Conservation (phyloP, 768 basidiomycete genomes). For the Daedaleopsis nitida region DNA sequence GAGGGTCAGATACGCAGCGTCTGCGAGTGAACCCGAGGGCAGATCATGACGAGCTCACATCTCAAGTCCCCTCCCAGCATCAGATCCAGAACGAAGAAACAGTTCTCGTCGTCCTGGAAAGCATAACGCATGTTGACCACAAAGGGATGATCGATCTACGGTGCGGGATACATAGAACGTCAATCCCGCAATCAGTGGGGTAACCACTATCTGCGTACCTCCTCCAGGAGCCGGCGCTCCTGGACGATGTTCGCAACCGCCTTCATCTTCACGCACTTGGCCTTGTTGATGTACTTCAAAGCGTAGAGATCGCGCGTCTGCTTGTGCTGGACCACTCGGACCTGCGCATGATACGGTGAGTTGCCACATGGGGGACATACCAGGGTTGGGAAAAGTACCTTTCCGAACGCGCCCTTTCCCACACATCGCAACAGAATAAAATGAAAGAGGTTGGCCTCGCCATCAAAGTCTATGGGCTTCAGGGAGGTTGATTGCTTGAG, state of each 20-base stretch:
- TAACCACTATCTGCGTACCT: slow-evolving; percentile 52
- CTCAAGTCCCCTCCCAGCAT: slow-evolving; percentile 96
- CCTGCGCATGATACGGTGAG: slow-evolving; percentile 48
- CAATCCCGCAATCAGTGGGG: slow-evolving; percentile 16
- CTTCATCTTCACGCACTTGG: slow-evolving; percentile 98
- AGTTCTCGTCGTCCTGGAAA: slow-evolving; percentile 98
- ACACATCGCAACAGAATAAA: slow-evolving; percentile 93
- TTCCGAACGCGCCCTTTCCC: slow-evolving; percentile 99
- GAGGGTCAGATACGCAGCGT: slow-evolving; percentile 4
- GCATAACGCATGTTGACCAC: slow-evolving; percentile 95
- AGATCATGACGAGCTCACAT: slow-evolving; percentile 54
- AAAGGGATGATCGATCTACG: slow-evolving; percentile 91
- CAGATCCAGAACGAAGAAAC: slow-evolving; percentile 96
- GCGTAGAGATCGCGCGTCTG: slow-evolving; percentile 96
- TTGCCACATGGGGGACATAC: slow-evolving; percentile 18
- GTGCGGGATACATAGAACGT: slow-evolving; percentile 12
- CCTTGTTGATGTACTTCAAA: slow-evolving; percentile 99
- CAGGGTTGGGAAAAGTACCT: slow-evolving; percentile 53
- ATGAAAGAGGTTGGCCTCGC: slow-evolving; percentile 95
- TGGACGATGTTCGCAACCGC: slow-evolving; percentile 97
- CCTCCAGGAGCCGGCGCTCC: slow-evolving; percentile 91
- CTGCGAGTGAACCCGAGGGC: not conserved
- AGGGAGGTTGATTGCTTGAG: not conserved
- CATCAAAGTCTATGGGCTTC: slow-evolving; percentile 93
- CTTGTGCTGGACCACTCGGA: slow-evolving; percentile 99